Base-by-base conservation (phyloP, 768 basidiomycete species). In the Trichaptum fuscoviolaceum region DNA sequence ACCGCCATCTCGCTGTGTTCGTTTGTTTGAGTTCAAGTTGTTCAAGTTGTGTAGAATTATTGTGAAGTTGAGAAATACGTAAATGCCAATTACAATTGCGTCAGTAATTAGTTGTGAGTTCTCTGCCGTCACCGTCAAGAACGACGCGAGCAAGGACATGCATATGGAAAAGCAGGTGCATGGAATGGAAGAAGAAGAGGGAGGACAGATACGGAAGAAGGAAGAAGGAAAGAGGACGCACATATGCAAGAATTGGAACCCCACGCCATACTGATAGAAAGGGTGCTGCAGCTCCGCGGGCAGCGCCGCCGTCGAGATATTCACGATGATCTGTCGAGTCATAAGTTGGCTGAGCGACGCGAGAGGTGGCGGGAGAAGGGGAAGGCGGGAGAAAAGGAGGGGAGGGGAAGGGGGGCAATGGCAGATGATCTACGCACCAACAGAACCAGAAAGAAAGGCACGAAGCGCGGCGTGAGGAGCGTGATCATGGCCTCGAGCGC, bases 401-500 rank as follows among this genome's bases (percentile, higher is more conserved):
- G 6, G 2, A 5, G 2, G 59, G 59, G 25, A 52, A 30, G 30
- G 8, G 4, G 42, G 42, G 42, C 15, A 52, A 20, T 12, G 42
- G 12, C 3, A 15, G 20, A 18, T 25, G 30, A 24, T 12, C 23
- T 25, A 66, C 76, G 63, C 36, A 78, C 75, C 71, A 77, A 67
- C 8, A 69, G 62, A 62, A 78, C 73, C 58, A 77, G 71, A 73
- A 78, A 78, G 67, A 74, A 74, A 0, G 76, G 76, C 26, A 72
- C 66, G 59, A 75, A 76, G 35, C 75, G 75, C 17, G 72, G 68
- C 20, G 77, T 78, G 58, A 77, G 64, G 24, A 79, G 27, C 20
- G 76, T 77, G 57, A 75, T 69, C 72, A 78, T 70, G 1, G 75
- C 66, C 64, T 79, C 78, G 9, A 77, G 65, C 1, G 77, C 75